Evolutionary conservation across 2,329 filamentous ascomycete genomes (phyloP).

Genomic region (Dendrostoma leiphaemia): DNA sequence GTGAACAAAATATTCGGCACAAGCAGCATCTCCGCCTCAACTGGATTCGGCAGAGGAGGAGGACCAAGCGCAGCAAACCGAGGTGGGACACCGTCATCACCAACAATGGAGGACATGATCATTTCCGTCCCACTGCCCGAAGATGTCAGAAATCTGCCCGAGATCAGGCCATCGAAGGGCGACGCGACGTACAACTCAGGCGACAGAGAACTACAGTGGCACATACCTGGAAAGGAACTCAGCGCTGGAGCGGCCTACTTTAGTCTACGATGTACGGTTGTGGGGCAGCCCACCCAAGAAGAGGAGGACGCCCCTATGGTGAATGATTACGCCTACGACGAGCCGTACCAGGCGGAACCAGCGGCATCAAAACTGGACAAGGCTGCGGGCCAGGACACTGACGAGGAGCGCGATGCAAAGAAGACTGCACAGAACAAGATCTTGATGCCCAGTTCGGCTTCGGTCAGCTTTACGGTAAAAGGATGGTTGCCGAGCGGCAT

Average conservation of each 20-base stretch:
- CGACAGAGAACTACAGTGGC: conserved; percentile 77
- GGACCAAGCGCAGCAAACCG: conserved; percentile 40
- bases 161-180: conserved; percentile 76
- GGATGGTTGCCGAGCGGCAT: conserved; percentile 68
- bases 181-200: conserved; percentile 79
- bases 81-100: conserved; percentile 55
- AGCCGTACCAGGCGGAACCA: conserved; percentile 52
- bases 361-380: conserved; percentile 33
- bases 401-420: conserved; percentile 50
- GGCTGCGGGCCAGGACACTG: conserved; percentile 27
- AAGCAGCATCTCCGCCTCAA: conserved; percentile 28
- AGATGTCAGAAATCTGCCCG: conserved; percentile 77
- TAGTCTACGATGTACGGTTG: conserved; percentile 75
- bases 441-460: conserved; percentile 76
- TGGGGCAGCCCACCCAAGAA: conserved; percentile 56
- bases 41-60: conserved; percentile 40
- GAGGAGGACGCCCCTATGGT: conserved; percentile 48
- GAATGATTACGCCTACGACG: conserved; percentile 50
- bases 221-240: conserved; percentile 74
- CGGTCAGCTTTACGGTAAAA: conserved; percentile 69
- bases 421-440: conserved; percentile 68
- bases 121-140: conserved; percentile 77
- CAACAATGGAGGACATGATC: conserved; percentile 70
- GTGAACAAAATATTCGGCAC: conserved; percentile 63
- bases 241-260: conserved; percentile 65